These are phyloP conservation scores for Styphnolobium japonicum DNA, from an alignment of 306 rosid genomes.

Conservation along the genomic window DNA sequence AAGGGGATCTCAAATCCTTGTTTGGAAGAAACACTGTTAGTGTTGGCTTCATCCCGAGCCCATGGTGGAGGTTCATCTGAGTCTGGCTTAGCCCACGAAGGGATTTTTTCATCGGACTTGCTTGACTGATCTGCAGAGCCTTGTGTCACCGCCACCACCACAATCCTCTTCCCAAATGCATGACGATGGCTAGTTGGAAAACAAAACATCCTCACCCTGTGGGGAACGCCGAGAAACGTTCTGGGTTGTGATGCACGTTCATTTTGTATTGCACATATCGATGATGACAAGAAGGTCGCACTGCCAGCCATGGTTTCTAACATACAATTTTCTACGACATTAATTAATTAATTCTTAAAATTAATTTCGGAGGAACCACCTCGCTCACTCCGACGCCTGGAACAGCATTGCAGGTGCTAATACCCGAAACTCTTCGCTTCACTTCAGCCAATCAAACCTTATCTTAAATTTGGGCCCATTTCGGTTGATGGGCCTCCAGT, in stretches of 20 bases:
- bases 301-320: slow-evolving; percentile 12
- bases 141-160: slow-evolving; percentile 58
- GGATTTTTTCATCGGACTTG: slow-evolving; percentile 76
- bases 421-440: neutral
- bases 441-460: neutral
- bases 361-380: neutral
- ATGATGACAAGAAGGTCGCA: neutral
- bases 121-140: slow-evolving; percentile 80
- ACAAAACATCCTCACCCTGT: neutral
- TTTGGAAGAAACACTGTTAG: slow-evolving; percentile 25
- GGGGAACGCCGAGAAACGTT: neutral
- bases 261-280: neutral
- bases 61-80: slow-evolving; percentile 95
- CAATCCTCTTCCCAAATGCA: neutral
- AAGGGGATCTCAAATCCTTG: slow-evolving; percentile 62
- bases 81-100: slow-evolving; percentile 86
- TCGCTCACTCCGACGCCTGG: neutral
- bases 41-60: slow-evolving; percentile 60
- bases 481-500: neutral
- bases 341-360: neutral
- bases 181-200: too few species aligned
- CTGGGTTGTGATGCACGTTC: slow-evolving; percentile 1
- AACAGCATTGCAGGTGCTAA: too few species aligned
- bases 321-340: too few species aligned
- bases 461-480: neutral